These are phyloP conservation scores for Penicillium palitans DNA, from an alignment of 2,329 filamentous ascomycete species.

Conservation along the genomic window DNA sequence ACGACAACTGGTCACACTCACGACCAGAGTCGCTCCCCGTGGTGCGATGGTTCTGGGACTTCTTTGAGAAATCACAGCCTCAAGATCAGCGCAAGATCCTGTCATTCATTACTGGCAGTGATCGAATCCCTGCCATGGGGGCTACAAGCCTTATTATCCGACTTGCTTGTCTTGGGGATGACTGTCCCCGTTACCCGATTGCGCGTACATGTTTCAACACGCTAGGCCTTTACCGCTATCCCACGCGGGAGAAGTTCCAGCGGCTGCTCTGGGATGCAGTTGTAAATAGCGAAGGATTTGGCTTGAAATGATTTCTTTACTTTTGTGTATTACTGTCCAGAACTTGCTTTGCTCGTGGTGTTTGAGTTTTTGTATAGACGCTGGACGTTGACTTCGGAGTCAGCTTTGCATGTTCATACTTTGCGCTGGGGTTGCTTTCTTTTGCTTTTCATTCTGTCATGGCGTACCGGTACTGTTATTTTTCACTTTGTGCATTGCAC, in stretches of 20 bases:
- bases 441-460: not conserved
- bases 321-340: not conserved
- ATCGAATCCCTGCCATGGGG: constrained; percentile 86
- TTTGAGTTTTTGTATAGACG: constrained; percentile 10
- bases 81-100: constrained; percentile 74
- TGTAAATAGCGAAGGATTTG: constrained; percentile 88
- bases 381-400: constrained; percentile 13
- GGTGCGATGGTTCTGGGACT: constrained; percentile 85
- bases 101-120: constrained; percentile 85
- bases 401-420: not conserved
- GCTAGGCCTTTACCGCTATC: constrained; percentile 73
- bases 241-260: constrained; percentile 65
- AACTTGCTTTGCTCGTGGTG: not conserved
- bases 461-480: not conserved
- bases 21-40: constrained; percentile 63
- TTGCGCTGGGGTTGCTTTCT: not conserved
- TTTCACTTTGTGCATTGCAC: not conserved
- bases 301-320: constrained; percentile 60
- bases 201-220: constrained; percentile 92
- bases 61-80: constrained; percentile 66
- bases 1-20: constrained; percentile 71
- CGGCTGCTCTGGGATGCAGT: constrained; percentile 79
- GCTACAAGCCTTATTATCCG: constrained; percentile 76
- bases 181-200: constrained; percentile 73
- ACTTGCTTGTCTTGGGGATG: constrained; percentile 72